Evolutionary conservation across 169 alveolate genomes (phyloP), one percentile per base, ranked within the genome.

Genomic region (Babesia sp.): DNA sequence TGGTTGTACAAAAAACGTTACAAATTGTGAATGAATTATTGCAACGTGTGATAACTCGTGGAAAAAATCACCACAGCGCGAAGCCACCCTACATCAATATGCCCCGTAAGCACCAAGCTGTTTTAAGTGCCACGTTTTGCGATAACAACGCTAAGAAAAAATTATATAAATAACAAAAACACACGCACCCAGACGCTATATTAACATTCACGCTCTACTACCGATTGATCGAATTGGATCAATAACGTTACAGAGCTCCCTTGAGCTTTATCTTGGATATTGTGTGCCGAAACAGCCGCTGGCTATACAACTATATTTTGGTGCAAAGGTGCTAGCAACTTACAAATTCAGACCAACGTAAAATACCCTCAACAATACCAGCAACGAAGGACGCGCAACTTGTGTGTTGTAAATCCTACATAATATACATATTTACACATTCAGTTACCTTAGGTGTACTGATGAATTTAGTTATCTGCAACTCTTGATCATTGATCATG

Each of bases 361-460:
- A 58, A 9, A 81, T 81, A 20, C 89, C 89, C 55, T 81, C 84
- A 12, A 81, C 89, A 12, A 81, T 81, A 31, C 89, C 89, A 8
- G 84, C 89, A 9, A 81, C 45, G 28, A 71, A 81, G 11, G 84
- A 41, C 29, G 84, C 87, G 69, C 83, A 72, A 34, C 76, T 55
- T 7, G 79, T 58, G 58, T 81, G 71, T 37, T 81, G 85, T 39
- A 71, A 33, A 22, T 81, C 89, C 89, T 81, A 51, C 45, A 41
- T 22, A 6, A 31, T 29, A 5, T 45, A 1, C 1, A 51, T 50
- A 2, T 20, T 2, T 8, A 6, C 1, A 34, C 34, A 11, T 51
- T 22, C 2, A 28, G 4, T 1, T 34, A 80, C 88, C 77, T 70
- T 80, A 12, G 84, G 84, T 36, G 71, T 81, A 29, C 80, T 60